A percentile compares a stretch with the other conserved stretches of the same genome.
Evolutionary conservation across 2,329 filamentous ascomycete species (phyloP).

Genomic region (Fusarium xyrophilum): DNA sequence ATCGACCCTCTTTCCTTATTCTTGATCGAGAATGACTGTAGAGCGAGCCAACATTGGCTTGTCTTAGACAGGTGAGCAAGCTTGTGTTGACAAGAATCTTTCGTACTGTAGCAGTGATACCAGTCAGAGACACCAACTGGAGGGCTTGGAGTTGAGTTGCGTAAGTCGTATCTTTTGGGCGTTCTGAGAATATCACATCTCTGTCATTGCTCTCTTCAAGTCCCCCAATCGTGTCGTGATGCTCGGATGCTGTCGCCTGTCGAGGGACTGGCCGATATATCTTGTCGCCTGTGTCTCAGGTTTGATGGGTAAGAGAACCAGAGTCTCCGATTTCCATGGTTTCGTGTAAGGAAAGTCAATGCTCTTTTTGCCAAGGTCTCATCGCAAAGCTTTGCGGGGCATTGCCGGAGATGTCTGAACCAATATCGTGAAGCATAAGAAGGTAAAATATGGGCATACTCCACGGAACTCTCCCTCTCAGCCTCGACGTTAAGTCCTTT

Average conservation of each 20-base stretch:
- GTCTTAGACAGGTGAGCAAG: background rate
- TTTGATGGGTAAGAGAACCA: slow-evolving; percentile 5
- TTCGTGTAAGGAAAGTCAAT: background rate
- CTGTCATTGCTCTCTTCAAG: background rate
- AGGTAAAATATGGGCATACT: background rate
- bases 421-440: slow-evolving; percentile 2
- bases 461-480: background rate
- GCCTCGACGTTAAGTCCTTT: background rate
- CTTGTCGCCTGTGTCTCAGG: background rate
- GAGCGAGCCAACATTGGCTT: background rate
- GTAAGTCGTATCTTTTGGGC: background rate
- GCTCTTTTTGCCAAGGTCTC: background rate
- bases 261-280: background rate
- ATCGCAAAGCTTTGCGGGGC: background rate
- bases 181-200: background rate
- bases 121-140: slow-evolving; percentile 8
- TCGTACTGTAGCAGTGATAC: background rate
- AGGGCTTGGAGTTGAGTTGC: background rate
- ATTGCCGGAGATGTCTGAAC: slow-evolving; percentile 5
- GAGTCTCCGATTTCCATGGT: background rate
- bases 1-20: background rate
- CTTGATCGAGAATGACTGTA: background rate
- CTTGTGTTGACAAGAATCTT: background rate
- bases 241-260: background rate
- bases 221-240: background rate